A percentile compares a stretch with the other conserved stretches of the same genome.
Conservation (phyloP, 1,284 basidiomycete species). For the Naganishia cerealis region DNA sequence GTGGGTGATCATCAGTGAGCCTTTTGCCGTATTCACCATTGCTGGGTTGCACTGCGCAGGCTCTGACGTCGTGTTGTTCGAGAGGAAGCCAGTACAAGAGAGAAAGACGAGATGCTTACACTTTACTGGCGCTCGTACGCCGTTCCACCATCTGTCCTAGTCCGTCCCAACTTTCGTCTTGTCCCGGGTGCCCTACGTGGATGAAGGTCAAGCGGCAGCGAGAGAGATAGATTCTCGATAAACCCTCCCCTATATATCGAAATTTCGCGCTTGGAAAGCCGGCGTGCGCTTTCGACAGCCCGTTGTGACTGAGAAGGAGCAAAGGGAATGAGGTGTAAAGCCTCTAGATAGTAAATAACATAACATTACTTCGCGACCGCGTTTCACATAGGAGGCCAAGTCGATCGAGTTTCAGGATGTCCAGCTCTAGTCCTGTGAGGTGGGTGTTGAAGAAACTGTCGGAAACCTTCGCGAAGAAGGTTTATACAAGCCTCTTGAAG, state of each 20-base stretch:
- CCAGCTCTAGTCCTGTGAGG: not conserved
- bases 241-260: slow-evolving; percentile 22
- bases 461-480: not conserved
- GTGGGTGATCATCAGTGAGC: slow-evolving; percentile 28
- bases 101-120: slow-evolving; percentile 5
- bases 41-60: not conserved
- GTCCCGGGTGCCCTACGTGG: not conserved
- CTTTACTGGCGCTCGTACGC: not conserved
- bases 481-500: too few relatives aligned
- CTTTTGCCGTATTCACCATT: slow-evolving; percentile 13
- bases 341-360: not conserved
- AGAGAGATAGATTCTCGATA: not conserved
- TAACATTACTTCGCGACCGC: not conserved
- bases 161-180: not conserved
- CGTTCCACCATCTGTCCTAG: not conserved
- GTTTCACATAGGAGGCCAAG: slow-evolving; percentile 4
- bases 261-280: slow-evolving; percentile 20
- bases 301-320: not conserved
- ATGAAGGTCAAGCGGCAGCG: not conserved
- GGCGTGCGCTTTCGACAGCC: slow-evolving; percentile 3
- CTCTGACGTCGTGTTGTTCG: not conserved
- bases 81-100: not conserved
- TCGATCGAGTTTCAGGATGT: not conserved
- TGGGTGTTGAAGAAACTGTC: not conserved
- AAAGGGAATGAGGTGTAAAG: slow-evolving; percentile 16